Base-by-base conservation (phyloP, 2,329 filamentous ascomycete species). In the Colletotrichum zoysiae region DNA sequence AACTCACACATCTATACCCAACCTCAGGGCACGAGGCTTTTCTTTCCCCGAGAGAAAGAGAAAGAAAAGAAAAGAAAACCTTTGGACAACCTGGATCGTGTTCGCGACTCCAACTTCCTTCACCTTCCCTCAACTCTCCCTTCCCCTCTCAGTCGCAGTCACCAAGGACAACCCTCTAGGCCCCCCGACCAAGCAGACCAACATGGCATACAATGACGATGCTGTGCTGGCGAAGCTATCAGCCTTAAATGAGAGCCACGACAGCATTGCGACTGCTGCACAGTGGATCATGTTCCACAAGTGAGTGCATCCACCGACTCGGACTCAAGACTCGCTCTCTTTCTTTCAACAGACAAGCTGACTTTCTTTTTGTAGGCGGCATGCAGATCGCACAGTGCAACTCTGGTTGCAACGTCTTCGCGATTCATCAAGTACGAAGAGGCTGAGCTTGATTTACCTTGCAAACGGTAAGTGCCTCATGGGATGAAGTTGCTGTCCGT, bases 271-370 rank as follows among this genome's bases (percentile, higher is more conserved):
- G 73, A 95, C 94, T 46, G 95, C 97, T 74, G 95, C 96, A 70
- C 95, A 98, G 90, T 99, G 97, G 97, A 96, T 99, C 74, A 97
- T 99, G 92, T 99, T 99, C 81, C 95, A 99, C 84, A 92, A 74
- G 81, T 74, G 62, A 74, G 44, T 26, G 11, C 18, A 20, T 14
- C 23, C 12, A 30, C 26, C 35, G 8, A 73, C 38, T 33, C 30
- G 3, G 16, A 53, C 3, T 33, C 46, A 26, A 30, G 48, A 12
- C 65, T 72, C 55, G 69, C 65, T 70, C 64, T 20, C 16, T 33
- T 71, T 67, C 26, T 50, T 18, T 26, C 33, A 16, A 20, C 7
- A 6, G 12, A 51, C 42, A 74, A 74, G 58, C 62, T 73, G 61
- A 71, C 57, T 57, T 33, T 40, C 9, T 53, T n/a, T 58, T 33